phyloP scores from a whole-genome alignment of 2,329 filamentous ascomycete genomes.

The Paracoccidioides brasiliensis region DNA sequence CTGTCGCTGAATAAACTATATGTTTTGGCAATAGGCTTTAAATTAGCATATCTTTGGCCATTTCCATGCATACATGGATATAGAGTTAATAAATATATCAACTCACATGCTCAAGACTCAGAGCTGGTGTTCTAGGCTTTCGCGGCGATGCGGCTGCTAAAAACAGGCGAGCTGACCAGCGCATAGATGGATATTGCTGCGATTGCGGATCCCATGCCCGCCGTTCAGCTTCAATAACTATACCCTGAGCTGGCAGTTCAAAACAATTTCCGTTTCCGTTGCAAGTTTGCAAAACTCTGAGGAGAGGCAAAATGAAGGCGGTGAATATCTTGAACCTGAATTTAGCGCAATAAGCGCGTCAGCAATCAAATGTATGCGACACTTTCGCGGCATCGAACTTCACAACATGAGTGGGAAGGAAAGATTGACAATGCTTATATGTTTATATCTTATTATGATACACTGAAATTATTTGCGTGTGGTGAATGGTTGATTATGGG shows the following conservation, averaged over 20 bases:
- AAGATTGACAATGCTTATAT: background rate
- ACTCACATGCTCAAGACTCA: conserved; percentile 29
- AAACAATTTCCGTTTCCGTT: background rate
- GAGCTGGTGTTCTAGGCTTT: conserved; percentile 23
- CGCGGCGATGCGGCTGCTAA: conserved; percentile 18
- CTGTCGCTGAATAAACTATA: conserved; percentile 32
- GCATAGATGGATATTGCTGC: conserved; percentile 16
- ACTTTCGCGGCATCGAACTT: background rate
- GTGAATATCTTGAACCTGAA: background rate
- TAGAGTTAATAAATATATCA: background rate
- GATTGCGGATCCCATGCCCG: background rate
- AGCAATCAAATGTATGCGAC: too few relatives aligned
- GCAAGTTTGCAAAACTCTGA: too few relatives aligned
- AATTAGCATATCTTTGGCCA: background rate
- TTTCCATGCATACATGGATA: background rate
- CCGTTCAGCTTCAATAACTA: background rate
- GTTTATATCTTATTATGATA: background rate
- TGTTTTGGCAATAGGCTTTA: background rate
- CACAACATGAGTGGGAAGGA: background rate
- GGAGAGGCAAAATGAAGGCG: conserved; percentile 1
- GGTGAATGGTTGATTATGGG: background rate
- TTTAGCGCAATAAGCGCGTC: background rate
- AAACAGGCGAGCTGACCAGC: conserved; percentile 16
- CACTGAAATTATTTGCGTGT: background rate
- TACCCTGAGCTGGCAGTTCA: background rate